A percentile compares a stretch with the other conserved stretches of the same genome.
Conservation (phyloP, 169 alveolate species). For the Plasmodium cynomolgi region DNA sequence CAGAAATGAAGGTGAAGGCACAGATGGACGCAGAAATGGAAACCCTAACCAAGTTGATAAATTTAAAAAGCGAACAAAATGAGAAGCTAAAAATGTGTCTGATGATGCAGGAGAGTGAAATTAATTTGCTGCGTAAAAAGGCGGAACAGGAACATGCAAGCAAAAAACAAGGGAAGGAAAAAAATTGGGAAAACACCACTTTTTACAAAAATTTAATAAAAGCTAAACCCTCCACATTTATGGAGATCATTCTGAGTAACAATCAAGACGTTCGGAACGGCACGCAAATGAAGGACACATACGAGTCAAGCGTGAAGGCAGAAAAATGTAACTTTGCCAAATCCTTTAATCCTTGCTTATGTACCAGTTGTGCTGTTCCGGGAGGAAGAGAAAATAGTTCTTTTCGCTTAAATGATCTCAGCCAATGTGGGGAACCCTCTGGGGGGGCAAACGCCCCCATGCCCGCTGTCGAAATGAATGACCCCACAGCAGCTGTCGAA, state of each 20-base stretch:
- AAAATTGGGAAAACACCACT: slow-evolving; percentile 22
- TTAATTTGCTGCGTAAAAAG: slow-evolving; percentile 25
- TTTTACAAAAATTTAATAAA: slow-evolving; percentile 31
- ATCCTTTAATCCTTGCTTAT: not conserved
- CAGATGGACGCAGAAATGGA: slow-evolving; percentile 14
- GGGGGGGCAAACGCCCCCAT: not conserved
- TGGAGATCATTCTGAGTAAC: slow-evolving; percentile 49
- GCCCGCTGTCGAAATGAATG: not conserved
- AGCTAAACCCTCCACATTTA: slow-evolving; percentile 18
- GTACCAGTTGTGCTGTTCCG: not conserved
- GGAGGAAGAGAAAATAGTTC: not conserved
- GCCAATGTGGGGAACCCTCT: not conserved
- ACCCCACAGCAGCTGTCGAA: not conserved
- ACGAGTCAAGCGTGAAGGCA: not conserved
- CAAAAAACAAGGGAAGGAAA: not conserved
- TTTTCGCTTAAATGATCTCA: not conserved
- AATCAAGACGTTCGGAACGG: not conserved
- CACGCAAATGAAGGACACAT: not conserved
- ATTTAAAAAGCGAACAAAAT: slow-evolving; percentile 21
- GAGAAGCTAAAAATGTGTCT: slow-evolving; percentile 15
- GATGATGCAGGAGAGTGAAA: slow-evolving; percentile 5
- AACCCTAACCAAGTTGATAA: slow-evolving; percentile 9
- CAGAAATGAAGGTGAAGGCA: not conserved
- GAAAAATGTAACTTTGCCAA: not conserved
- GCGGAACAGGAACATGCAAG: not conserved